phyloP scores from a whole-genome alignment of 176 grass and related monocot species.

The Triticum urartu region DNA sequence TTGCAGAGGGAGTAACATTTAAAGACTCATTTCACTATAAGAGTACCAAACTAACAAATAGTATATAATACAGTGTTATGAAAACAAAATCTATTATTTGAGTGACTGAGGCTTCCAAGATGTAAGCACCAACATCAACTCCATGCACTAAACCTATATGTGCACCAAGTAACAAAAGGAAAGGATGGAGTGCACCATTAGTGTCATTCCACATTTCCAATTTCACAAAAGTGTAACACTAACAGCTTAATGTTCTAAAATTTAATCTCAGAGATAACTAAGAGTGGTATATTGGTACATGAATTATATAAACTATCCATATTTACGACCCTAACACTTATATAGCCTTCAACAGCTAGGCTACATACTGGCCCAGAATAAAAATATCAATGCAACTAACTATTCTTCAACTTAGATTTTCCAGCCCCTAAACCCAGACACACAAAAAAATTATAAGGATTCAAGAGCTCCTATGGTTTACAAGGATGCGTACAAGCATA shows the following conservation, averaged over 20 bases:
- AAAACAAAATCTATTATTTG: background rate
- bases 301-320: background rate
- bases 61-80: background rate
- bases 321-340: background rate
- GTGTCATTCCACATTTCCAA: slow-evolving; percentile 2
- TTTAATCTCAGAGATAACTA: background rate
- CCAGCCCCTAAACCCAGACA: background rate
- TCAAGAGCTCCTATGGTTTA: background rate
- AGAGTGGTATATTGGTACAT: background rate
- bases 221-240: background rate
- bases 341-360: background rate
- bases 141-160: background rate
- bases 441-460: background rate
- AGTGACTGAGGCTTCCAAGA: background rate
- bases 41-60: background rate
- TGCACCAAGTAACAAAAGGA: slow-evolving; percentile 1
- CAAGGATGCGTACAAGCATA: background rate
- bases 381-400: background rate
- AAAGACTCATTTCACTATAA: background rate
- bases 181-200: background rate
- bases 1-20: no score
- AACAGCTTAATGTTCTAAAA: background rate
- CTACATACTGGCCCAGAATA: background rate
- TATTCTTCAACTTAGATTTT: background rate
- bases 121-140: background rate